Conservation (phyloP, 306 rosid species). For the Boehmeria nivea region DNA sequence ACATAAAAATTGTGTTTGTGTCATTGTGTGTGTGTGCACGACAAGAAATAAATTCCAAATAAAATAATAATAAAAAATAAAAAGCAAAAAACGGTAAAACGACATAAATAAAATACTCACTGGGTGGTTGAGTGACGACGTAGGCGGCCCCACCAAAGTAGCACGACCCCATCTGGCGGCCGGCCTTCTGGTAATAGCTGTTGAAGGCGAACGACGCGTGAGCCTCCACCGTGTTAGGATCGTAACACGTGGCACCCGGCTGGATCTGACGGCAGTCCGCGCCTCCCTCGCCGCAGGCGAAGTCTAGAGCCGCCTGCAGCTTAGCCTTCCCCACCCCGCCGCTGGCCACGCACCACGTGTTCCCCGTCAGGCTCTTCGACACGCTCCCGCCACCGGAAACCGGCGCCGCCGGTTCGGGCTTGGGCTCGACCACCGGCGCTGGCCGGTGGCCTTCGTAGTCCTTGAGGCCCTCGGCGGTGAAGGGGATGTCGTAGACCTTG, state of each 20-base stretch:
- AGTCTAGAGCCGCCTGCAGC: slow-evolving; percentile 73
- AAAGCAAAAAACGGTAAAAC: not conserved
- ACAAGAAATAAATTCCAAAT: no score
- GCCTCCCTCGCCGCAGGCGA: slow-evolving; percentile 92
- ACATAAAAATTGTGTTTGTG: no score
- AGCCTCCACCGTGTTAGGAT: slow-evolving; percentile 64
- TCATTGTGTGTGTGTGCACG: no score
- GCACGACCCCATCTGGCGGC: slow-evolving; percentile 79
- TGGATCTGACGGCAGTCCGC: slow-evolving; percentile 90
- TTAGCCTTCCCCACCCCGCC: slow-evolving; percentile 48
- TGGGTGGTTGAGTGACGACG: slow-evolving; percentile 90
- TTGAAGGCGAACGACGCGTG: slow-evolving; percentile 93
- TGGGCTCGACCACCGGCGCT: slow-evolving; percentile 22
- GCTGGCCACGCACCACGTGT: slow-evolving; percentile 95
- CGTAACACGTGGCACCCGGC: slow-evolving; percentile 58
- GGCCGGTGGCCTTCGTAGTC: slow-evolving; percentile 35
- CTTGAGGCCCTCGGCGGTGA: slow-evolving; percentile 50
- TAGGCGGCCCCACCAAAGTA: slow-evolving; percentile 85
- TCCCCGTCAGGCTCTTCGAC: slow-evolving; percentile 59
- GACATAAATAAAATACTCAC: slow-evolving; percentile 40
- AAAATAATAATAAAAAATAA: no score
- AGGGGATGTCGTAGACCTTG: slow-evolving; percentile 68
- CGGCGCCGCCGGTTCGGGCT: slow-evolving; percentile 10
- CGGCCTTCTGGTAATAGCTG: slow-evolving; percentile 72
- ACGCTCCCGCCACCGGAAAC: slow-evolving; percentile 40